phyloP scores from a whole-genome alignment of 805 yeast species.

The Sugiyamaella lignohabitans region DNA sequence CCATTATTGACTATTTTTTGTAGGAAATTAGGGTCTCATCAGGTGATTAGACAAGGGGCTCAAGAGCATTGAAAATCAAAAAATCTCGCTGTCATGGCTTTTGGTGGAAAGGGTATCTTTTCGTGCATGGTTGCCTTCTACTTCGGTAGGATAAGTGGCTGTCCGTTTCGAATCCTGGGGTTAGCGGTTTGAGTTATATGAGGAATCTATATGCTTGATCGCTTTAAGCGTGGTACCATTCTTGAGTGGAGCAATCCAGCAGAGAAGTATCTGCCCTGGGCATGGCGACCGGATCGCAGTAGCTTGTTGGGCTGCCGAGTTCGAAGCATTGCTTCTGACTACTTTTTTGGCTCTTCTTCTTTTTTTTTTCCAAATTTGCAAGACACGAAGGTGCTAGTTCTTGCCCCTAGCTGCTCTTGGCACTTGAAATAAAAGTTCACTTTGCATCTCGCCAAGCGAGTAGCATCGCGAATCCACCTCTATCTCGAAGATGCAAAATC shows the following conservation, averaged over 20 bases:
- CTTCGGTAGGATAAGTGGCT: conserved; percentile 14
- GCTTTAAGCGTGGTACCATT: conserved; percentile 21
- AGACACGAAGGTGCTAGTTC: no score
- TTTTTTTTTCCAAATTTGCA: conserved; percentile 3
- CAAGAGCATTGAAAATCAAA: conserved; percentile 1
- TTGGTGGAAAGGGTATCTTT: conserved; percentile 19
- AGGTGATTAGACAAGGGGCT: background rate
- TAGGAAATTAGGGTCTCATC: no score
- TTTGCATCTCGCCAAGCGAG: no score
- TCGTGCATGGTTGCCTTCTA: conserved; percentile 2
- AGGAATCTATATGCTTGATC: conserved; percentile 22
- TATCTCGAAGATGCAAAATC: background rate
- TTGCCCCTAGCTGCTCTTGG: no score
- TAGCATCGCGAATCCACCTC: no score
- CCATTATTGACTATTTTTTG: no score
- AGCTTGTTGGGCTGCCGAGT: conserved; percentile 9
- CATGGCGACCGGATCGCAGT: conserved; percentile 27
- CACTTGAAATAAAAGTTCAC: no score
- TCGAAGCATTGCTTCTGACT: conserved; percentile 11
- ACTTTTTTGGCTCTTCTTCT: conserved; percentile 9
- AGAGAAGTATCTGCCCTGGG: conserved; percentile 25
- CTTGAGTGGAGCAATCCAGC: conserved; percentile 31
- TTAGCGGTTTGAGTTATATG: conserved; percentile 21
- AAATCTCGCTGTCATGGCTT: conserved; percentile 22
- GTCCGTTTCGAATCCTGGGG: conserved; percentile 30